Base-by-base conservation (phyloP, 192 early-diverging fungal genomes). In the Rhizophagus sp. region DNA sequence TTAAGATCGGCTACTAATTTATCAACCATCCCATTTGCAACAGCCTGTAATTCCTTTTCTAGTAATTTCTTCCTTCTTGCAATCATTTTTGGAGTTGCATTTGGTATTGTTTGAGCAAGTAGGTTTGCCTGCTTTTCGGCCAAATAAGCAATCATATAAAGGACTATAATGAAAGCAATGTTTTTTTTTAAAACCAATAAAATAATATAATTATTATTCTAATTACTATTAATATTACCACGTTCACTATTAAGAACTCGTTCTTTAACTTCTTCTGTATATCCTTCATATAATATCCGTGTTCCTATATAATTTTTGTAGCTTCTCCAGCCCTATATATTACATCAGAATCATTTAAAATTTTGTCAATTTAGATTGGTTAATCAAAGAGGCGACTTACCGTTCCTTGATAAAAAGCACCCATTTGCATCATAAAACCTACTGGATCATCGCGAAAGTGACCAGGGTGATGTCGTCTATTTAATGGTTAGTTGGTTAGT, bases 251-350 rank as follows among this genome's bases (percentile, higher is more conserved):
- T 82, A 19, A 92, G 75, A 36, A 95, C 85, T 9, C 87, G 83
- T 34, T 88, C 84, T 78, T 88, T 91, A 67, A 93, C 91, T n/a
- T 89, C 86, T 10, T 81, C 74, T n/a, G 89, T 84, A 74, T 92
- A 95, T 39, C 89, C 91, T 25, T 90, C 88, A 67, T 93, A 95
- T 41, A 92, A 86, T 61, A 94, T 88, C 11, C 87, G 84, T 17
- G 88, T 85, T 30, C 94, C 94, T 74, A 95, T 91, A 81, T 94
- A 94, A 73, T 91, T 87, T 79, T 89, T 91, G 76, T 95, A 93
- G 39, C 91, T 89, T 85, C 92, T 88, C 94, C 94, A 95, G 10
- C 94, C 93, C 93, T 94, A 79, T 72, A 62, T 41, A 19, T 62
- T 41, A 36, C 19, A 67, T 25, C 10, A 65, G n/a, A 75, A 24